Base-by-base conservation (phyloP, 257 asterid species). In the Solanum dulcamara region DNA sequence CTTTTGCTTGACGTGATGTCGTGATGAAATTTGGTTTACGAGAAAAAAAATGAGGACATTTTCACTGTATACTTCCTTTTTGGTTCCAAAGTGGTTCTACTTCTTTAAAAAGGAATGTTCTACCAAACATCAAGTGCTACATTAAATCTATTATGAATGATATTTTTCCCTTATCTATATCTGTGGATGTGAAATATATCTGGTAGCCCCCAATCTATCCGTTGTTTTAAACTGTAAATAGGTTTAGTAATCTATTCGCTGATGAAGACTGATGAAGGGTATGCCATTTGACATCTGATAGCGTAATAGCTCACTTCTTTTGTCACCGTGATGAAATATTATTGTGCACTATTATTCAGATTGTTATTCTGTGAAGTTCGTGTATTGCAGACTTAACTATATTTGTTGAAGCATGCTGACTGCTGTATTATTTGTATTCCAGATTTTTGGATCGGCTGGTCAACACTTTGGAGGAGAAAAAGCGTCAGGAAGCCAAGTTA, bases 391-490 rank as follows among this genome's bases (percentile, higher is more conserved):
- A 48, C 42, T 46, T 24, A 28, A 77, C 60, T 77, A 77, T 46
- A 28, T 46, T 33, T 77, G 15, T 85, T 82, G 37, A 33, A 46
- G 70, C 50, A 53, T 80, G 48, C 70, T 84, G 87, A 80, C 83
- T 26, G 14, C 66, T 42, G 66, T 82, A 37, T 59, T 67, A 20
- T 85, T 83, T 77, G 70, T 82, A 85, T 89, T 89, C 86, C 96
- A 97, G 99, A 88, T 92, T 95, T 88, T 88, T 97, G 93, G 98
- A 95, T 91, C 95, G 98, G 84, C 81, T 95, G 90, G 97, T 92
- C 42, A 93, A 88, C 35, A 94, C 97, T 30, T 84, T 97, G 94
- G 98, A 95, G 90, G 99, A 94, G 90, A 97, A 97, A 94, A 95
- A 95, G 89, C 94, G 87, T 77, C 99, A 90, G 32, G 98, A 97